Conservation (phyloP, 2,329 filamentous ascomycete genomes). For the Fusarium floridanum region DNA sequence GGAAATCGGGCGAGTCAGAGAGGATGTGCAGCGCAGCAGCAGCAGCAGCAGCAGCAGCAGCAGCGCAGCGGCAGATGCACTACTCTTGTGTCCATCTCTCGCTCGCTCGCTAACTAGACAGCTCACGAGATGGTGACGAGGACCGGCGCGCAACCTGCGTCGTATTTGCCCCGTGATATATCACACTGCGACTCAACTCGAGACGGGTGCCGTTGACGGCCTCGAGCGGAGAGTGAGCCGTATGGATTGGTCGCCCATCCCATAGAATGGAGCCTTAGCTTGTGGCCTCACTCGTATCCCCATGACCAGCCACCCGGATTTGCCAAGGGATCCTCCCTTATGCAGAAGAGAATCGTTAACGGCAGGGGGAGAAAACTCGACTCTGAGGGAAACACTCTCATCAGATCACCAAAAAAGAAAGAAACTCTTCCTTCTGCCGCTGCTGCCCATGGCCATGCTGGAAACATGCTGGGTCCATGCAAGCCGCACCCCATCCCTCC, state of each 20-base stretch:
- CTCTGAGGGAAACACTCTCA: background rate
- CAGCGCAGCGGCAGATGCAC: conserved; percentile 7
- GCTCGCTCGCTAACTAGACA: background rate
- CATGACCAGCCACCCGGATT: conserved; percentile 29
- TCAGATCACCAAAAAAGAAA: background rate
- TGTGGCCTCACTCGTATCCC: conserved; percentile 21
- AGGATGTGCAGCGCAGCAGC: background rate
- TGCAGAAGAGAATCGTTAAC: conserved; percentile 33
- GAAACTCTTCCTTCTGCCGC: background rate
- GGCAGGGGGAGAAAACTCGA: background rate
- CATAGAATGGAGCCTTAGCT: background rate
- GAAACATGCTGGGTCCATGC: conserved; percentile 34
- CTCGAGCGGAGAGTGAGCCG: conserved; percentile 1
- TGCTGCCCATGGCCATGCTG: conserved; percentile 12
- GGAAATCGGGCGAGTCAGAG: conserved; percentile 27
- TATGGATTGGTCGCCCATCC: background rate
- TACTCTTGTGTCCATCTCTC: conserved; percentile 12
- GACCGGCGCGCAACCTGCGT: conserved; percentile 1
- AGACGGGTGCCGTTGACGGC: conserved; percentile 6
- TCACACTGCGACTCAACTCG: conserved; percentile 22
- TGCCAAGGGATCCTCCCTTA: conserved; percentile 25
- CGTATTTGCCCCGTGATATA: conserved; percentile 20
- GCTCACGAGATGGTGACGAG: background rate
- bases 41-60: background rate
- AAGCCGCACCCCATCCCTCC: conserved; percentile 21